phyloP scores from a whole-genome alignment of 805 yeast species.

The Candida morakotiae region DNA sequence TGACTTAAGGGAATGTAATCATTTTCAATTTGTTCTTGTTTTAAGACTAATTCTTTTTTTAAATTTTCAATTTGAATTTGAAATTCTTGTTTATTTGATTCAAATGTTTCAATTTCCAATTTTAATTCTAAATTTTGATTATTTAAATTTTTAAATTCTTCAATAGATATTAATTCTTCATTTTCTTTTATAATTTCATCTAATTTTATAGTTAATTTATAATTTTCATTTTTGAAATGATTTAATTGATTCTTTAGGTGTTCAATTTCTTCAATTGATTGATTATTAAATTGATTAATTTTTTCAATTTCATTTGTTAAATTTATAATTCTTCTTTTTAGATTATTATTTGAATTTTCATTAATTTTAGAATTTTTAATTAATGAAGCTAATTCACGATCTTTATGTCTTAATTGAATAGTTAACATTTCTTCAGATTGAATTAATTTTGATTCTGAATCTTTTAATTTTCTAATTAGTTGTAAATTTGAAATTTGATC shows the following conservation, averaged over 20 bases:
- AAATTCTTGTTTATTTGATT: conserved; percentile 9
- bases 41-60: conserved; percentile 10
- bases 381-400: conserved; percentile 22
- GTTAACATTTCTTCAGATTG: conserved; percentile 18
- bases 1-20: not conserved
- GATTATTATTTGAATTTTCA: conserved; percentile 8
- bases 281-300: conserved; percentile 1
- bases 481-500: conserved; percentile 6
- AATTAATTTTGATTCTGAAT: conserved; percentile 10
- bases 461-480: conserved; percentile 15
- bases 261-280: conserved; percentile 1
- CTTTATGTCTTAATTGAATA: conserved; percentile 23
- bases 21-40: conserved; percentile 2
- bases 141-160: not conserved
- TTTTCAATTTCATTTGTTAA: conserved; percentile 4
- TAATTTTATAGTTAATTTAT: conserved; percentile 12
- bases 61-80: conserved; percentile 2
- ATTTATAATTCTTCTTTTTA: conserved; percentile 4
- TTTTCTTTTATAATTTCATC: conserved; percentile 17
- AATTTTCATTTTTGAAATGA: conserved; percentile 10
- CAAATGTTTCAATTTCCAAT: conserved; percentile 7
- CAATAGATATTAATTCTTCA: conserved; percentile 13
- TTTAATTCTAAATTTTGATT: conserved; percentile 3
- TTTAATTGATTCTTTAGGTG: conserved; percentile 4
- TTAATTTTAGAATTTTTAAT: conserved; percentile 20